Conservation (phyloP, 106 monocot genomes). For the Platanthera guangdongensis region DNA sequence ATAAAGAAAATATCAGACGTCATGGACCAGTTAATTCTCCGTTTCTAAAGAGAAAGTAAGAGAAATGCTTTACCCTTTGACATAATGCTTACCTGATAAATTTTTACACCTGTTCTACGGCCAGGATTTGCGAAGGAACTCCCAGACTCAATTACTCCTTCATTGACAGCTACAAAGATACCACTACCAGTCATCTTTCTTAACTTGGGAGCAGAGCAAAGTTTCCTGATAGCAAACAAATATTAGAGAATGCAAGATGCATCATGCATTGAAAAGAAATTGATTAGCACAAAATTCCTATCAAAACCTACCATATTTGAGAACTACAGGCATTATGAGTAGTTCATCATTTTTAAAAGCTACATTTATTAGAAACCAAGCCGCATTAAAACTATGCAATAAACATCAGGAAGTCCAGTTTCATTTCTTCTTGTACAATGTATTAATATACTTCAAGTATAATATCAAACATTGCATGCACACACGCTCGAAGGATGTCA, state of each 20-base stretch:
- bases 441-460: background rate
- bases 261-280: slow-evolving; percentile 2
- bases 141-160: slow-evolving; percentile 35
- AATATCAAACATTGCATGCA: background rate
- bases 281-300: background rate
- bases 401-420: background rate
- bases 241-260: background rate
- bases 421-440: background rate
- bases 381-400: background rate
- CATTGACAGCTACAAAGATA: slow-evolving; percentile 50
- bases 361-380: background rate
- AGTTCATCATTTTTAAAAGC: background rate
- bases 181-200: slow-evolving; percentile 91
- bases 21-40: background rate
- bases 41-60: background rate
- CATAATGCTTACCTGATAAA: slow-evolving; percentile 33
- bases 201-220: slow-evolving; percentile 67
- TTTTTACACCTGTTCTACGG: slow-evolving; percentile 26
- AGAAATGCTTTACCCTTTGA: background rate
- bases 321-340: background rate
- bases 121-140: slow-evolving; percentile 32
- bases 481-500: background rate
- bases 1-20: background rate
- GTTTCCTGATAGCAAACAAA: slow-evolving; percentile 44
- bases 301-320: background rate